Percentiles rank a stretch among this genome's conserved stretches.
Conservation (phyloP, 1,284 basidiomycete genomes). For the Termitomyces sp. region DNA sequence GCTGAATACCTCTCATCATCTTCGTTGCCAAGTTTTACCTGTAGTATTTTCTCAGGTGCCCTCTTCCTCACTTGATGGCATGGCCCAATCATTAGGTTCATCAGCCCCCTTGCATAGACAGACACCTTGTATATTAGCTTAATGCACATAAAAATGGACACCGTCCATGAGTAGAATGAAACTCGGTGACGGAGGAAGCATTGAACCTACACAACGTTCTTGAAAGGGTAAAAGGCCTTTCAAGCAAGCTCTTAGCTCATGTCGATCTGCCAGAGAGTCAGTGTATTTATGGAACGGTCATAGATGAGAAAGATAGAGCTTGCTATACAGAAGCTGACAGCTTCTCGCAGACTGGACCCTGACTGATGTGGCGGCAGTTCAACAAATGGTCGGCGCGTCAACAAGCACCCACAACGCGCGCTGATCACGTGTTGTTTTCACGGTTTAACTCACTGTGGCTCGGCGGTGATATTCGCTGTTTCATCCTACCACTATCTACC, state of each 20-base stretch:
- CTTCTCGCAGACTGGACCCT: too few relatives aligned
- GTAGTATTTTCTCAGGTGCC: constrained; percentile 40
- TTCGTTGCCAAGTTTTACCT: constrained; percentile 88
- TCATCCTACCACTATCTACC: constrained; percentile 8
- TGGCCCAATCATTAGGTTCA: constrained; percentile 57
- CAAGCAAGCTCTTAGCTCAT: too few relatives aligned
- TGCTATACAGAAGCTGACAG: too few relatives aligned
- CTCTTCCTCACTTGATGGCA: constrained; percentile 10
- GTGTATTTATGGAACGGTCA: too few relatives aligned
- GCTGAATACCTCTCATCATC: constrained; percentile 92
- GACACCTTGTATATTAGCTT: constrained; percentile 25
- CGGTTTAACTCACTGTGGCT: constrained; percentile 2
- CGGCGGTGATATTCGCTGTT: constrained; percentile 9
- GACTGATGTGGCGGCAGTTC: too few relatives aligned
- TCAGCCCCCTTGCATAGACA: constrained; percentile 81
- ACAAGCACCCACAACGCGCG: constrained; percentile 28
- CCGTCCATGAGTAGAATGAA: too few relatives aligned
- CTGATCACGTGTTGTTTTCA: constrained; percentile 28
- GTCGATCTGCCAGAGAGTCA: too few relatives aligned
- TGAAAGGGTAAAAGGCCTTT: too few relatives aligned
- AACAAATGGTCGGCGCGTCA: constrained; percentile 4
- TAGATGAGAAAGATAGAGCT: too few relatives aligned
- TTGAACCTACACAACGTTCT: too few relatives aligned
- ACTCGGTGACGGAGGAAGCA: too few relatives aligned
- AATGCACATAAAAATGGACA: too few relatives aligned